Percentiles rank a stretch among this genome's conserved stretches.
Conservation (phyloP, 2,329 filamentous ascomycete species). For the Pezicula radicicola region DNA sequence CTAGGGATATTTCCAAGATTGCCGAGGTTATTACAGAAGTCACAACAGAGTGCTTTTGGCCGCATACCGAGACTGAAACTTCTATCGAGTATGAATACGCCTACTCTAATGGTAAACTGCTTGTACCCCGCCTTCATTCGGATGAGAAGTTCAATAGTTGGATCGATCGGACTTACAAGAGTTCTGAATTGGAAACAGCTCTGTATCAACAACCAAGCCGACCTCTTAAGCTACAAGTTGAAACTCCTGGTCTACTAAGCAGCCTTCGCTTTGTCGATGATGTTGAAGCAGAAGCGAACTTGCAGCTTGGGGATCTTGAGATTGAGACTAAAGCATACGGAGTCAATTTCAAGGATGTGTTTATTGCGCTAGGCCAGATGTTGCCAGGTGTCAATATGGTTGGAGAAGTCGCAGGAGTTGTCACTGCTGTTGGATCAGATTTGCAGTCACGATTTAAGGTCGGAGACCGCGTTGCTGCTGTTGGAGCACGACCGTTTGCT, state of each 20-base stretch:
- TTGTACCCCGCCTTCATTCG: constrained; percentile 5
- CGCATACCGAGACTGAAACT: not conserved
- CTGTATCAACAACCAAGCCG: constrained; percentile 5
- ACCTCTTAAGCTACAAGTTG: constrained; percentile 8
- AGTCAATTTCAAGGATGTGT: constrained; percentile 21
- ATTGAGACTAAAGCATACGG: constrained; percentile 9
- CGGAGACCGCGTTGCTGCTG: constrained; percentile 28
- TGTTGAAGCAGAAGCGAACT: constrained; percentile 6
- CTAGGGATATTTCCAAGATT: not conserved
- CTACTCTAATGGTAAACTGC: constrained; percentile 1
- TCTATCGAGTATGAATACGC: constrained; percentile 6
- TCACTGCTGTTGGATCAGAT: constrained; percentile 19
- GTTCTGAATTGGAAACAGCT: not conserved
- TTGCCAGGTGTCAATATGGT: constrained; percentile 14
- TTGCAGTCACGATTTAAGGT: constrained; percentile 14
- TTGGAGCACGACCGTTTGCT: constrained; percentile 19
- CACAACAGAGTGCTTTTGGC: not conserved
- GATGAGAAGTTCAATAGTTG: constrained; percentile 3
- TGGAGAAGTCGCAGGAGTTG: constrained; percentile 26
- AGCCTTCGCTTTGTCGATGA: constrained; percentile 16
- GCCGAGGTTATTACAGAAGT: not conserved
- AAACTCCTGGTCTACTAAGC: constrained; percentile 3
- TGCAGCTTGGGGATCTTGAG: constrained; percentile 2
- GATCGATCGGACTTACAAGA: not conserved
- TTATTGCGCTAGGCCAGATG: constrained; percentile 19